Evolutionary conservation across 73 alveolate species (phyloP).

Genomic region (Symbiodinium natans): DNA sequence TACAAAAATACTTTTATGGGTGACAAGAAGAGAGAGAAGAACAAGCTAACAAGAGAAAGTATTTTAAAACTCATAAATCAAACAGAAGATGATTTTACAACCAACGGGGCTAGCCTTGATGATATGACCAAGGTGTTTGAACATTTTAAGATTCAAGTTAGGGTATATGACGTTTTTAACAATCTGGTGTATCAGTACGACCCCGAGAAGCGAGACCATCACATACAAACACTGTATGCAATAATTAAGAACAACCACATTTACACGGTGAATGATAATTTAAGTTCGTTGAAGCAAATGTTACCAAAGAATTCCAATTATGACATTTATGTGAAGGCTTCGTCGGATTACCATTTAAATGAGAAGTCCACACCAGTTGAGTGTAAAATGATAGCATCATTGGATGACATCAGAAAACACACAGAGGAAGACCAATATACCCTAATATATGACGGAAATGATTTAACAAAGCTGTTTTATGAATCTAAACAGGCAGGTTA

Average conservation of each 20-base stretch:
- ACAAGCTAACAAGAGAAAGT: neutral
- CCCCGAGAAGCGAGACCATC: neutral
- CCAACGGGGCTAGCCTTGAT: neutral
- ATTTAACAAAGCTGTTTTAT: neutral
- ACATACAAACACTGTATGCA: constrained; percentile 24
- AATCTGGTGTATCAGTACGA: too few species aligned
- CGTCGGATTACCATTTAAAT: constrained; percentile 3
- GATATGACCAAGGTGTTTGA: constrained; percentile 11
- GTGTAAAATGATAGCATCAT: neutral
- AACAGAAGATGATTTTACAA: constrained; percentile 12
- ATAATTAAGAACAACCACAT: constrained; percentile 40
- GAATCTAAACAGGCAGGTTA: neutral
- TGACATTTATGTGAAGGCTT: neutral
- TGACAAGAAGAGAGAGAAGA: constrained; percentile 1
- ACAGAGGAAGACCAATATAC: neutral
- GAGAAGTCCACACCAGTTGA: neutral
- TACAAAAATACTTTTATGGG: constrained; percentile 34
- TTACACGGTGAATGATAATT: constrained; percentile 4
- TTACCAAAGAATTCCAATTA: neutral
- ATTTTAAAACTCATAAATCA: neutral
- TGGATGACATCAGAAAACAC: neutral
- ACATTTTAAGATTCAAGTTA: neutral
- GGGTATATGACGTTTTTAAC: neutral
- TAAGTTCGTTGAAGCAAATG: neutral
- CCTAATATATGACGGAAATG: neutral